phyloP scores from a whole-genome alignment of 805 yeast genomes.

The Candida silvatica region DNA sequence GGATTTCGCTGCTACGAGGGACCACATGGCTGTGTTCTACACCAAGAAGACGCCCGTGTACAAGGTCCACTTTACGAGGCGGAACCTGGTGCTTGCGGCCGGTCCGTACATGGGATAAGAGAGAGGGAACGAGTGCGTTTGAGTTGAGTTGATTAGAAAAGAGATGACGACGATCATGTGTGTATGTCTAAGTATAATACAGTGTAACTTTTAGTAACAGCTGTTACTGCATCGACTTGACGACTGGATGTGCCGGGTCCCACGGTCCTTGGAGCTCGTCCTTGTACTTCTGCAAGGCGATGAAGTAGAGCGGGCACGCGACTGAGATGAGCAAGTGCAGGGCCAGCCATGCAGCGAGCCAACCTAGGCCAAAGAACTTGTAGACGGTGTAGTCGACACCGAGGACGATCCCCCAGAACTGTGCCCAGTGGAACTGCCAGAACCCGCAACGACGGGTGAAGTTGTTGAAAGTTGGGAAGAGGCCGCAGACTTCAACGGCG shows the following conservation, averaged over 20 bases:
- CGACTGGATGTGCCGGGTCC: constrained; percentile 78
- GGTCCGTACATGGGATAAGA: constrained; percentile 62
- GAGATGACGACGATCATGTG: no score
- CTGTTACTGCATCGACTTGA: constrained; percentile 25
- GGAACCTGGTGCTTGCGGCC: constrained; percentile 87
- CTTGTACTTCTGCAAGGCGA: constrained; percentile 68
- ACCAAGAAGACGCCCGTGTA: constrained; percentile 93
- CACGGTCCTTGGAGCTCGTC: constrained; percentile 88
- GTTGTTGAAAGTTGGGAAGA: constrained; percentile 63
- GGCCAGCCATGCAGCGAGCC: constrained; percentile 40
- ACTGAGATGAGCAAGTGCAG: constrained; percentile 40
- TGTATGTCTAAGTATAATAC: background rate
- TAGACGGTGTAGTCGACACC: constrained; percentile 26
- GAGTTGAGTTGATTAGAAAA: no score
- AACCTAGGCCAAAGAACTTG: constrained; percentile 30
- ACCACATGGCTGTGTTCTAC: constrained; percentile 87
- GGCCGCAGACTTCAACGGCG: constrained; percentile 60
- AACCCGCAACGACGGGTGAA: constrained; percentile 40
- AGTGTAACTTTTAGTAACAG: background rate
- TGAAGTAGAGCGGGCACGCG: constrained; percentile 61
- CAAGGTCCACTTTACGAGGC: constrained; percentile 84
- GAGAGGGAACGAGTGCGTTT: background rate
- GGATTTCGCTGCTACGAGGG: constrained; percentile 75
- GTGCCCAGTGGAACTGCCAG: constrained; percentile 23
- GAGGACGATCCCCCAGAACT: constrained; percentile 19